phyloP scores from a whole-genome alignment of 129 eudicot genomes.

The Flaveria brownii region DNA sequence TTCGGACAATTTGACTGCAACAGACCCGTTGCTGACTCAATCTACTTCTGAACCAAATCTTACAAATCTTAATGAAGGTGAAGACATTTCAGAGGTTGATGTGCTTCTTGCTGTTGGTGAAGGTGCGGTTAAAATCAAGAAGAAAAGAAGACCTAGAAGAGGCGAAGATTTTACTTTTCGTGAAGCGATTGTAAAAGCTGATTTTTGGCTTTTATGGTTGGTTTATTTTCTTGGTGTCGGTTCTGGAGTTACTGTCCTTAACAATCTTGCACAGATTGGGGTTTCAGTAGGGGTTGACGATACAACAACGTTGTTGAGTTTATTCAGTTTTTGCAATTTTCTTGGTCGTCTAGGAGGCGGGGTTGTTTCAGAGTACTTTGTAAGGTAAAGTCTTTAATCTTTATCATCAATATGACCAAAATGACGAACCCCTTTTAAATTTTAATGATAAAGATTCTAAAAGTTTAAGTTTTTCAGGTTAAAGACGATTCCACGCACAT shows the following conservation, averaged over 20 bases:
- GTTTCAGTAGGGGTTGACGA: constrained; percentile 64
- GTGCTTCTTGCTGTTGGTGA: constrained; percentile 87
- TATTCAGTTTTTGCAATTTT: constrained; percentile 88
- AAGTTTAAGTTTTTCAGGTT: constrained; percentile 46
- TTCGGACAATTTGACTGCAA: constrained; percentile 41
- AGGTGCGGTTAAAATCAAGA: constrained; percentile 71
- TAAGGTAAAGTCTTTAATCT: constrained; percentile 50
- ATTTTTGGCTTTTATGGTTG: constrained; percentile 91
- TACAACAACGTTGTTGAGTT: constrained; percentile 71
- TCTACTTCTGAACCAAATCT: constrained; percentile 59
- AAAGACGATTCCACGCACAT: constrained; percentile 78
- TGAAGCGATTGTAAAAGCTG: constrained; percentile 88
- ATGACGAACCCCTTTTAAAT: neutral
- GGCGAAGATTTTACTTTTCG: constrained; percentile 86
- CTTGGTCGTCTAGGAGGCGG: constrained; percentile 91
- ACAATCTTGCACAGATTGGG: constrained; percentile 94
- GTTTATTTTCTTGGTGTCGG: constrained; percentile 89
- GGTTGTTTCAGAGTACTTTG: constrained; percentile 79
- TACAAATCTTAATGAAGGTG: constrained; percentile 50
- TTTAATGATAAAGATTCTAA: neutral
- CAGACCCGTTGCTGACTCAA: constrained; percentile 53
- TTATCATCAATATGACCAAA: constrained; percentile 10
- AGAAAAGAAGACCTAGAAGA: constrained; percentile 79
- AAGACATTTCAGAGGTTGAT: constrained; percentile 69
- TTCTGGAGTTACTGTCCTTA: constrained; percentile 86